These are phyloP conservation scores for Choiromyces venosus DNA, from an alignment of 495 filamentous ascomycete genomes.

Conservation along the genomic window DNA sequence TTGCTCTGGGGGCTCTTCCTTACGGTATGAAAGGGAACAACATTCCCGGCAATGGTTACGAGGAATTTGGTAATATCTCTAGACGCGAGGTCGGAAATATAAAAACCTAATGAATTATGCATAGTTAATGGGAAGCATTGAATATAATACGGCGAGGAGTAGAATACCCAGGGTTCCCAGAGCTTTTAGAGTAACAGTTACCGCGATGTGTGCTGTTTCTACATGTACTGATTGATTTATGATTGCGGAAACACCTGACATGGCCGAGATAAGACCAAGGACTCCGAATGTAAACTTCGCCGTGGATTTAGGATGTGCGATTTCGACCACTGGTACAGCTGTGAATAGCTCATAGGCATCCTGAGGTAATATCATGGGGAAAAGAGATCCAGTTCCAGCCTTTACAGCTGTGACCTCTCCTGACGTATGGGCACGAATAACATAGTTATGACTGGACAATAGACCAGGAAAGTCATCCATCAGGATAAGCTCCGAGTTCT, in stretches of 20 bases:
- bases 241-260: constrained; percentile 81
- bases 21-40: constrained; percentile 64
- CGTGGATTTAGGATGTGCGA: constrained; percentile 47
- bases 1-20: constrained; percentile 50
- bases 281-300: constrained; percentile 52
- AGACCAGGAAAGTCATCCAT: constrained; percentile 70
- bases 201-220: constrained; percentile 55
- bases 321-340: constrained; percentile 58
- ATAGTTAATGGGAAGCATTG: constrained; percentile 8
- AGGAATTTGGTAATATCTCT: constrained; percentile 64
- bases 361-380: constrained; percentile 57
- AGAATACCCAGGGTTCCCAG: constrained; percentile 68
- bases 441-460: constrained; percentile 51
- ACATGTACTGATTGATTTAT: constrained; percentile 53
- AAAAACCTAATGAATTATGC: constrained; percentile 50
- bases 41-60: constrained; percentile 64
- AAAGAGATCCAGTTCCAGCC: constrained; percentile 44
- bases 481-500: constrained; percentile 60
- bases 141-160: not conserved
- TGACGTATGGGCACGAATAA: constrained; percentile 66
- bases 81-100: constrained; percentile 61
- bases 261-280: constrained; percentile 80
- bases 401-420: constrained; percentile 54
- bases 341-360: constrained; percentile 78
- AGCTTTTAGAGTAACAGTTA: constrained; percentile 69